Percentiles rank a stretch among this genome's conserved stretches.
phyloP scores from a whole-genome alignment of 306 rosid genomes.

The Dryas octopetala region DNA sequence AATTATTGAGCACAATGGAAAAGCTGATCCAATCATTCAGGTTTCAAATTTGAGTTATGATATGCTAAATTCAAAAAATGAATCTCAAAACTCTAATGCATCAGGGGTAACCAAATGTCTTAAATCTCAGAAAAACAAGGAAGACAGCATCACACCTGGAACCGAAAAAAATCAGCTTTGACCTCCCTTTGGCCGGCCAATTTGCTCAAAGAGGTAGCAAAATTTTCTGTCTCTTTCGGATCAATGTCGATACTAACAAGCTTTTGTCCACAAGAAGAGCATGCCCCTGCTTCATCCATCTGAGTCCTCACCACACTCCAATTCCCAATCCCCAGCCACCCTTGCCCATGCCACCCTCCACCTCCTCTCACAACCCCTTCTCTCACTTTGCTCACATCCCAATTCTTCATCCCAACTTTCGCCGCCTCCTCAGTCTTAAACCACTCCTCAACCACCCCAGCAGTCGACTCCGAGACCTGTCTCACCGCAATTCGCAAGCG shows the following conservation, averaged over 20 bases:
- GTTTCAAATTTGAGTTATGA: neutral
- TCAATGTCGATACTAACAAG: slow-evolving; percentile 91
- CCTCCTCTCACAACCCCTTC: slow-evolving; percentile 65
- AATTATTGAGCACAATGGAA: neutral
- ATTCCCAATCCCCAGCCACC: slow-evolving; percentile 88
- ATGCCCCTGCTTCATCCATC: slow-evolving; percentile 55
- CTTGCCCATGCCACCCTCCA: slow-evolving; percentile 99
- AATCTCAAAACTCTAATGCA: neutral
- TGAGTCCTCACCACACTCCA: slow-evolving; percentile 74
- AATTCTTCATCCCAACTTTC: slow-evolving; percentile 45
- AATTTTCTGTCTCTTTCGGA: slow-evolving; percentile 69
- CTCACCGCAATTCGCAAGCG: slow-evolving; percentile 65
- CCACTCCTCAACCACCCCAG: slow-evolving; percentile 63
- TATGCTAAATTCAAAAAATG: neutral
- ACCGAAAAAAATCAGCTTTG: slow-evolving; percentile 49
- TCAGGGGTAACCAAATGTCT: neutral
- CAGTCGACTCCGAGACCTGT: slow-evolving; percentile 74
- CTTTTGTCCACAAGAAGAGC: slow-evolving; percentile 59
- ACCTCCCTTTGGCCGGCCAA: slow-evolving; percentile 67
- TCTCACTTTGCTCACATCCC: slow-evolving; percentile 59
- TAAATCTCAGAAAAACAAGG: slow-evolving; percentile 23
- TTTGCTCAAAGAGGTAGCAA: slow-evolving; percentile 63
- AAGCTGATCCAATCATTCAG: neutral
- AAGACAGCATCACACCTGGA: slow-evolving; percentile 52
- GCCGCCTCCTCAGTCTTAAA: slow-evolving; percentile 56